A percentile compares a stretch with the other conserved stretches of the same genome.
These are phyloP conservation scores for Neurospora sp. DNA, from an alignment of 495 filamentous ascomycete species.

Conservation along the genomic window DNA sequence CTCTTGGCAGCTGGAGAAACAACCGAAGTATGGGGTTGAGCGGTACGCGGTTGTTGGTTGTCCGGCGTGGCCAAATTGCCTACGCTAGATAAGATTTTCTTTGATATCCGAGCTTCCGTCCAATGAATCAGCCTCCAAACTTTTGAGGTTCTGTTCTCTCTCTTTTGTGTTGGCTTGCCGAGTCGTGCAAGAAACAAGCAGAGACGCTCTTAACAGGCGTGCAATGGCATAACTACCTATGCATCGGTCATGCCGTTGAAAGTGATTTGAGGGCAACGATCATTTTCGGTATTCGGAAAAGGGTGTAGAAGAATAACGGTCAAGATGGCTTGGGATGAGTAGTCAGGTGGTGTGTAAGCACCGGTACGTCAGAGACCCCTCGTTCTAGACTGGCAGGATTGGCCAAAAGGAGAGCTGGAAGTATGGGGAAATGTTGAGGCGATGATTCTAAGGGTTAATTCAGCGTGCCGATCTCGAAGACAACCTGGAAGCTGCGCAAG, in stretches of 20 bases:
- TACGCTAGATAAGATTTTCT: neutral
- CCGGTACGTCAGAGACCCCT: neutral
- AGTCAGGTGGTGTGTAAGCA: neutral
- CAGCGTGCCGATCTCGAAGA: neutral
- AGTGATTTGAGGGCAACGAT: neutral
- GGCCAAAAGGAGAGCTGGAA: neutral
- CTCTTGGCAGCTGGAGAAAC: neutral
- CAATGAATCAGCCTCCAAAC: neutral
- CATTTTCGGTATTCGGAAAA: neutral
- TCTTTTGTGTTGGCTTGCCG: constrained; percentile 1
- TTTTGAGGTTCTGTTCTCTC: neutral
- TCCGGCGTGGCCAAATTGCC: constrained; percentile 1
- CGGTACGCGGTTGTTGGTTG: neutral
- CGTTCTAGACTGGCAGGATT: neutral
- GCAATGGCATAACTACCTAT: neutral
- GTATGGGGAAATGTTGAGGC: neutral
- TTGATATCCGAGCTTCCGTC: neutral
- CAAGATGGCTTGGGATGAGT: neutral
- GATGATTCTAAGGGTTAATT: neutral
- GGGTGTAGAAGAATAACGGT: neutral
- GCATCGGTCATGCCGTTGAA: neutral
- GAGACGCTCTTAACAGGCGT: neutral
- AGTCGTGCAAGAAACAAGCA: neutral
- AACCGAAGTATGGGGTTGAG: neutral
- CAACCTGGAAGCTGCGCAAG: neutral